Conservation (phyloP, 1,284 basidiomycete species). For the Microbotryum scabiosae region DNA sequence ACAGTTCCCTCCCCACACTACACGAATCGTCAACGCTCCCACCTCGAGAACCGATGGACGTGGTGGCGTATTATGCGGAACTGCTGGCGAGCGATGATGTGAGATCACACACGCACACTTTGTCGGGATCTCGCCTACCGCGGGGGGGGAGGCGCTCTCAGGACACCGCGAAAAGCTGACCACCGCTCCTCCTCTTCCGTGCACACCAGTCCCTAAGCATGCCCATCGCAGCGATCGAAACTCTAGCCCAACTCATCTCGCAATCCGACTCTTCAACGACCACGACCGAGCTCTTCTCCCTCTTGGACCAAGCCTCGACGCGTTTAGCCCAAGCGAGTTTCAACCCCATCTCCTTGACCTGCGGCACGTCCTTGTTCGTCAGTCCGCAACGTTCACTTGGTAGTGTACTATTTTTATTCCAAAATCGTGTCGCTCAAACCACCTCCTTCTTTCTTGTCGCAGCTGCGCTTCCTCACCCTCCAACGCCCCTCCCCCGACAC, state of each 20-base stretch:
- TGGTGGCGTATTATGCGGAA: no score
- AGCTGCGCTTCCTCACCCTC: slow-evolving; percentile 39
- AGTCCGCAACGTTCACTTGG: slow-evolving; percentile 75
- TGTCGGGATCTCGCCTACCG: no score
- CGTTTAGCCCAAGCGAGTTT: slow-evolving; percentile 55
- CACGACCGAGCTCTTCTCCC: slow-evolving; percentile 80
- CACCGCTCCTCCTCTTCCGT: no score
- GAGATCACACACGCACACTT: no score
- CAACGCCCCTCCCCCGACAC: slow-evolving; percentile 31
- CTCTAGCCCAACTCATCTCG: slow-evolving; percentile 66
- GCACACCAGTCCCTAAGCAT: slow-evolving; percentile 56
- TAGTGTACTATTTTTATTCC: slow-evolving; percentile 34
- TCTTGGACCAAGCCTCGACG: slow-evolving; percentile 64
- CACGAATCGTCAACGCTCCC: no score
- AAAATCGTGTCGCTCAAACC: neutral
- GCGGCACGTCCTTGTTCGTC: slow-evolving; percentile 83
- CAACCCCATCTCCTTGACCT: slow-evolving; percentile 76
- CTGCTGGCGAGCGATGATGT: no score
- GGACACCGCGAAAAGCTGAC: no score
- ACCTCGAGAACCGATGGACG: no score
- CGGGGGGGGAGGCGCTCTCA: no score
- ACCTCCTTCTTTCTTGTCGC: neutral
- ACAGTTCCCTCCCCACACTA: no score
- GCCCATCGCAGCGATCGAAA: slow-evolving; percentile 78
- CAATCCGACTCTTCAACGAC: slow-evolving; percentile 67